Evolutionary conservation across 805 yeast species (phyloP).

Genomic region (Yarrowia sp.): DNA sequence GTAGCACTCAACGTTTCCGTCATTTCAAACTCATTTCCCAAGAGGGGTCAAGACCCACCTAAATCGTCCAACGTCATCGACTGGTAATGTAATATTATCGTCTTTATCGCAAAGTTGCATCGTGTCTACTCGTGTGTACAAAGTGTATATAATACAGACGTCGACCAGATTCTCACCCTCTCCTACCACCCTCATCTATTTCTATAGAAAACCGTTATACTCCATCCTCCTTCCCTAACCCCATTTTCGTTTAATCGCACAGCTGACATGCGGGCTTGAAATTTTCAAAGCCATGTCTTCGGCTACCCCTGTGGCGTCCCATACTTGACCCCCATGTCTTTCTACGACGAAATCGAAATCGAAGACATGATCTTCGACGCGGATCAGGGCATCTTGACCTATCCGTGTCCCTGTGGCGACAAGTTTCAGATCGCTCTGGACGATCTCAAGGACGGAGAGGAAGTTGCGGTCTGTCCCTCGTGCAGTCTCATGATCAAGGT

Average conservation of each 20-base stretch:
- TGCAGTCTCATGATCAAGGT: constrained; percentile 94
- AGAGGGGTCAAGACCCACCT: no score
- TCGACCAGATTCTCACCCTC: no score
- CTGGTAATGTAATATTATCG: no score
- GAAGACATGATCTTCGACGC: constrained; percentile 95
- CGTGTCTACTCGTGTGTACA: no score
- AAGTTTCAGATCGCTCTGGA: constrained; percentile 83
- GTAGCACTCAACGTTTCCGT: no score
- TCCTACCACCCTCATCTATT: no score
- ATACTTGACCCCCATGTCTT: constrained; percentile 46
- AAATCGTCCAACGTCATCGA: no score
- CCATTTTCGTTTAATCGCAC: constrained; percentile 7
- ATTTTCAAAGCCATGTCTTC: constrained; percentile 19
- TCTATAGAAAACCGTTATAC: no score
- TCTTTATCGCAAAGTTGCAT: no score
- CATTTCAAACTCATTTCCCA: no score
- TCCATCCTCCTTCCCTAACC: neutral
- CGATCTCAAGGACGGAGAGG: constrained; percentile 83
- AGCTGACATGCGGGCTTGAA: constrained; percentile 25
- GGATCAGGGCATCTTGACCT: constrained; percentile 78
- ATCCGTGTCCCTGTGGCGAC: constrained; percentile 99
- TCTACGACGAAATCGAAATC: constrained; percentile 94
- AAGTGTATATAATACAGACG: no score
- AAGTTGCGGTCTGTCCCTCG: constrained; percentile 94
- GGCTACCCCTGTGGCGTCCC: constrained; percentile 19